Base-by-base conservation (phyloP, 345 rosid genomes). In the Raphanus sativus region DNA sequence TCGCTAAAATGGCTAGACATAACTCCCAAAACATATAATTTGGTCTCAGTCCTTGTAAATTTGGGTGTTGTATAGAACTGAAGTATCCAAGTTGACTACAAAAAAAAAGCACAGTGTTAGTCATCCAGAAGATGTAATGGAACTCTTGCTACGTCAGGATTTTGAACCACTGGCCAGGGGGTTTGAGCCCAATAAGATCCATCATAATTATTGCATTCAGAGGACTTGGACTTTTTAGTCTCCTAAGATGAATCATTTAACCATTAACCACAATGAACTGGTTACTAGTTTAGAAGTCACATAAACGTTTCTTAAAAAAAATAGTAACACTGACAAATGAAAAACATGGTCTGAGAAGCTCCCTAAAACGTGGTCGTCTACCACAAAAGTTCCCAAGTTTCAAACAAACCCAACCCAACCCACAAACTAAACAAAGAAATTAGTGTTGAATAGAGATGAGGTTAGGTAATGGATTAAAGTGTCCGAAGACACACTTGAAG, bases 391-490 rank as follows among this genome's bases (percentile, higher is more conserved):
- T 24, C 33, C 45, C 12, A 3, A 70, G 34, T 70, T 70, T 70
- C 80, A 45, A 70, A 70, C 75, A 63, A 70, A 77, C 69, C 80
- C 80, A 70, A 48, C 55, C 52, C 52, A 45, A 70, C 74, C 9
- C 70, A 70, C 65, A 64, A 64, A 17, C 59, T 64, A 70, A 32
- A 70, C 38, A 32, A 77, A 77, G 50, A 70, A 29, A 70, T 21
- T 77, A 77, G 80, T 29, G 71, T 77, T 63, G 65, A 12, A 70
- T 40, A 55, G 34, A 71, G 77, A 72, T 72, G 82, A 52, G 82
- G 82, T 79, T 79, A 79, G 82, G 82, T 79, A 62, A 73, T 79
- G 34, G 55, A 79, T 62, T 38, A 73, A 79, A 58, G 70, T 52
- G 70, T 73, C 78, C 74, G 67, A 79, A 67, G 21, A 62, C 70